Evolutionary conservation across 176 grass and related monocot genomes (phyloP).

Genomic region (Aegilops sharonensis): DNA sequence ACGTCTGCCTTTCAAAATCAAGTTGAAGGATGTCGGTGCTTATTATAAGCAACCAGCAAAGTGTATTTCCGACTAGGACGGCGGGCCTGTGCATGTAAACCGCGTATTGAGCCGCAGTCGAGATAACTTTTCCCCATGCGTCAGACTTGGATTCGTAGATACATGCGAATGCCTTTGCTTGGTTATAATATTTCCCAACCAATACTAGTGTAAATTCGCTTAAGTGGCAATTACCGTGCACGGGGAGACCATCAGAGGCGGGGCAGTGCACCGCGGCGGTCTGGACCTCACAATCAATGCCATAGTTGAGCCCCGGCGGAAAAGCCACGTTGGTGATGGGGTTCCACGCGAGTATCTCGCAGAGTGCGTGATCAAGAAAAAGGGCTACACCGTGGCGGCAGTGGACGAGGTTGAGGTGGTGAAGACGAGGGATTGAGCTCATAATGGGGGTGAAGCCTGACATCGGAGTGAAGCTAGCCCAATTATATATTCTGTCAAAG

Average conservation of each 20-base stretch:
- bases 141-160: too few species aligned
- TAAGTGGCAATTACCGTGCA: neutral
- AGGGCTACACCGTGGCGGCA: neutral
- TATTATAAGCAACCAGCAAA: too few species aligned
- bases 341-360: neutral
- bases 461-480: neutral
- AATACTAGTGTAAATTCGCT: neutral
- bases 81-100: too few species aligned
- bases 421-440: neutral
- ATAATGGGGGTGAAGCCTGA: neutral
- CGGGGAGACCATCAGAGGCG: neutral
- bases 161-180: too few species aligned
- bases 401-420: neutral
- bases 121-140: too few species aligned
- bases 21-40: too few species aligned
- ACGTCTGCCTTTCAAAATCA: too few species aligned
- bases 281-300: neutral
- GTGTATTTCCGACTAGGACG: too few species aligned
- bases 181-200: neutral
- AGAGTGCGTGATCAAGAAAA: neutral
- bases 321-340: neutral
- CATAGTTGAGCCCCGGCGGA: neutral
- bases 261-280: neutral
- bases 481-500: neutral
- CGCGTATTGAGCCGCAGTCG: too few species aligned